A percentile compares a stretch with the other conserved stretches of the same genome.
These are phyloP conservation scores for Cocos nucifera DNA, from an alignment of 176 grass and related monocot species.

Conservation along the genomic window DNA sequence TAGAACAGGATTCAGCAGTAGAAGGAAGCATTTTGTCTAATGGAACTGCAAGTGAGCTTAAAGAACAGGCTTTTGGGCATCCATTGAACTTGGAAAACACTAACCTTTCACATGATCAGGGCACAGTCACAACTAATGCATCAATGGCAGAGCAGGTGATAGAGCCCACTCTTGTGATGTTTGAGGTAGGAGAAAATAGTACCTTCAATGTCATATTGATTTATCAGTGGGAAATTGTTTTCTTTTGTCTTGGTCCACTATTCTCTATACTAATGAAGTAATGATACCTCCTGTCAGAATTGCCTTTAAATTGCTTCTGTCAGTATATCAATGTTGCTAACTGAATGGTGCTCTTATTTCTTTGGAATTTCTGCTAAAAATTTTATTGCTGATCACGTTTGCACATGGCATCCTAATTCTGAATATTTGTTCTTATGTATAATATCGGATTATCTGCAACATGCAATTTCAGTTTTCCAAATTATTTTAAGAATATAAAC, in stretches of 20 bases:
- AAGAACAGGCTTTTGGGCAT: constrained; percentile 42
- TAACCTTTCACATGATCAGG: constrained; percentile 42
- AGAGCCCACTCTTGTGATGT: constrained; percentile 97
- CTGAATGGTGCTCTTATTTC: no score
- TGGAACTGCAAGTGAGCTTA: constrained; percentile 46
- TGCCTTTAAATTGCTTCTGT: no score
- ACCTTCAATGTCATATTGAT: background rate
- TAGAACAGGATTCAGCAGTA: constrained; percentile 53
- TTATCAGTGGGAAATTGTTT: background rate
- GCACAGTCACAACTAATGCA: constrained; percentile 60
- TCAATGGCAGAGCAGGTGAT: constrained; percentile 92
- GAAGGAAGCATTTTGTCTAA: constrained; percentile 59
- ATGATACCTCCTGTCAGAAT: constrained; percentile 11
- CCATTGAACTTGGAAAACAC: constrained; percentile 34
- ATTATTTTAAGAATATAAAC: no score
- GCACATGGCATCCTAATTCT: no score
- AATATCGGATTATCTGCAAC: no score
- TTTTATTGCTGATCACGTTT: no score
- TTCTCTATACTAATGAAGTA: background rate
- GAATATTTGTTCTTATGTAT: no score
- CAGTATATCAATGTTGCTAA: no score
- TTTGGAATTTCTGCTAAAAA: no score
- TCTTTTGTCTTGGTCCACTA: background rate
- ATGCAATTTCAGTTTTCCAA: no score
- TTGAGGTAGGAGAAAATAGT: constrained; percentile 54